phyloP scores from a whole-genome alignment of 2,329 filamentous ascomycete species.

The Aspergillus ibericus region DNA sequence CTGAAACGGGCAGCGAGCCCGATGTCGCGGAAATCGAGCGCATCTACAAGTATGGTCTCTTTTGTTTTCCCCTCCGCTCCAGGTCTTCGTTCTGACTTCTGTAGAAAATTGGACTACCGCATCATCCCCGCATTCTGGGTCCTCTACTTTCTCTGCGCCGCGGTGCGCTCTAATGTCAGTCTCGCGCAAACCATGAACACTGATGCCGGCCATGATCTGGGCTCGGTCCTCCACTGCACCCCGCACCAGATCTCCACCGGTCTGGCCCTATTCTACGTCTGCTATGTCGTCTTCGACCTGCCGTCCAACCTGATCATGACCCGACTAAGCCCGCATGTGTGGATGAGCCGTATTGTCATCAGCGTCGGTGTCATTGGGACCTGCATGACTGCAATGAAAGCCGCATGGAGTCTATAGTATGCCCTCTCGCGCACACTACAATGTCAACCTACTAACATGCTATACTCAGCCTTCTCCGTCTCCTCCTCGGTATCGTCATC shows the following conservation, averaged over 20 bases:
- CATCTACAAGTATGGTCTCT: constrained; percentile 34
- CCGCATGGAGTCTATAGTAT: constrained; percentile 80
- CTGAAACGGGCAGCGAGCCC: constrained; percentile 27
- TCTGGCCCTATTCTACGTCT: constrained; percentile 85
- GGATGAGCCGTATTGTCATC: constrained; percentile 90
- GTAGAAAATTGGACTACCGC: constrained; percentile 58
- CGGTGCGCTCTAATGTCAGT: constrained; percentile 87
- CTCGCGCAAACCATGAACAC: constrained; percentile 94
- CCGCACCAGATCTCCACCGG: constrained; percentile 79
- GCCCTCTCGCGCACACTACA: constrained; percentile 22
- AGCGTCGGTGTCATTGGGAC: constrained; percentile 81
- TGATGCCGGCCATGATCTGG: constrained; percentile 70
- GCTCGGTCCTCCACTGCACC: constrained; percentile 66
- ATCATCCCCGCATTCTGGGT: constrained; percentile 78
- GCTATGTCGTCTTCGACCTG: constrained; percentile 85
- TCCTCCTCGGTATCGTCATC: constrained; percentile 82
- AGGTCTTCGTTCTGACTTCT: neutral
- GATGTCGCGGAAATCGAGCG: constrained; percentile 38
- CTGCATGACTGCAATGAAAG: constrained; percentile 78
- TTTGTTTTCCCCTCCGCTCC: neutral
- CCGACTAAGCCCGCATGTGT: constrained; percentile 76
- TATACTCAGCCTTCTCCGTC: constrained; percentile 65
- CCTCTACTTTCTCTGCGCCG: constrained; percentile 88
- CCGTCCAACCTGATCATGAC: constrained; percentile 90
- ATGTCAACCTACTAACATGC: neutral